Conservation (phyloP, 1,139 yeast genomes). For the Candida freyschussii region DNA sequence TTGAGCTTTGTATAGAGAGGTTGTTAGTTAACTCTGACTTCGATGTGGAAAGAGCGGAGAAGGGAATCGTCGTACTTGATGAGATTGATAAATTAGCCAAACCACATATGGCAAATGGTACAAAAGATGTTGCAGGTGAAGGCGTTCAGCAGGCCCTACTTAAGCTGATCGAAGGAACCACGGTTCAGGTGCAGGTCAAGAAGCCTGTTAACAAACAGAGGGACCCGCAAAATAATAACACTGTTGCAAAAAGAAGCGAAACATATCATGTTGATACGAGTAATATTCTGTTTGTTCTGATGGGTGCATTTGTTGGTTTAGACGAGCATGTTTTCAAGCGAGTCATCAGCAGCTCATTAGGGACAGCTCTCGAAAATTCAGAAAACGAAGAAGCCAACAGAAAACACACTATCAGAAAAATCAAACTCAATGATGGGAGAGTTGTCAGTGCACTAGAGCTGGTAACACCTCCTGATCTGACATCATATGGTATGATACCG, state of each 20-base stretch:
- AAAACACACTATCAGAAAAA: slow-evolving; percentile 26
- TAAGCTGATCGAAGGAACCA: slow-evolving; percentile 49
- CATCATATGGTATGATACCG: slow-evolving; percentile 46
- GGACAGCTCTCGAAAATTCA: slow-evolving; percentile 21
- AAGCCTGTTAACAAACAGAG: slow-evolving; percentile 33
- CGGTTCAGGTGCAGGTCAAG: slow-evolving; percentile 40
- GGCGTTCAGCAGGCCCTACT: slow-evolving; percentile 54
- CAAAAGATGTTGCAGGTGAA: slow-evolving; percentile 53
- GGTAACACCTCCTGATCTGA: slow-evolving; percentile 43
- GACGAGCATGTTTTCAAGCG: slow-evolving; percentile 40
- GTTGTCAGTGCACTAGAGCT: slow-evolving; percentile 36
- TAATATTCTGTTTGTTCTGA: slow-evolving; percentile 44
- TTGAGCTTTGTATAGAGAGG: slow-evolving; percentile 47
- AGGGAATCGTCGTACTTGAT: slow-evolving; percentile 50
- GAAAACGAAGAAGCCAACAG: slow-evolving; percentile 9
- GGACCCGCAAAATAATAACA: slow-evolving; percentile 30
- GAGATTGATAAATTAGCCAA: slow-evolving; percentile 50
- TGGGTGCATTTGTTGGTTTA: slow-evolving; percentile 55
- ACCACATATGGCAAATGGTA: slow-evolving; percentile 38
- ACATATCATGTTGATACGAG: slow-evolving; percentile 44
- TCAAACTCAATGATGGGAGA: slow-evolving; percentile 32
- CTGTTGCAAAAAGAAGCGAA: slow-evolving; percentile 33
- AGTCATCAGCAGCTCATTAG: slow-evolving; percentile 19
- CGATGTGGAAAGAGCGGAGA: slow-evolving; percentile 44
- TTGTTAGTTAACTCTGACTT: slow-evolving; percentile 42